Evolutionary conservation across 2,329 filamentous ascomycete species (phyloP), one percentile per base, ranked within the genome.

Genomic region (Fusarium euwallaceae): DNA sequence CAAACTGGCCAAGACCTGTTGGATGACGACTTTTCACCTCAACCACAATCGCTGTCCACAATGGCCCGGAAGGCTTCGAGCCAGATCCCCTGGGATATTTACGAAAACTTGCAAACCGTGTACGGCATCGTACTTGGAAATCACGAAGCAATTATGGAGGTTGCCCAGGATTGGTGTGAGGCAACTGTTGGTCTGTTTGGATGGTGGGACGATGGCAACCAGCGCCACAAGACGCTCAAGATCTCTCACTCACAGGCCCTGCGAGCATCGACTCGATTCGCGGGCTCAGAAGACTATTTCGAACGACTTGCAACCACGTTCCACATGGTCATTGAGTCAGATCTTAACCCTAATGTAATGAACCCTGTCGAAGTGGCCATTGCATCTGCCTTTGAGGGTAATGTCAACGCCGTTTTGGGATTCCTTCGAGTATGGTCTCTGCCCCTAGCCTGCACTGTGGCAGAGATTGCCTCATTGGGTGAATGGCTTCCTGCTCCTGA

Each of bases 131-230:
- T 97, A 2, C 88, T 97, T 6, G 95, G 96, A 39, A 90, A 93
- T 73, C 88, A 91, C 11, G 89, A 92, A 39, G 92, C 95, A 22
- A 94, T 98, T 62, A 86, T 97, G 70, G 89, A 92, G 56, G 90
- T 92, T 53, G 91, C 95, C 1, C 92, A 96, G 79, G 95, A 98
- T 82, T 98, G 96, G 96, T 91, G 96, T 61, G 96, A 98, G 84
- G 95, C 95, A 0, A 93, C 92, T 0, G 85, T 98, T 69, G 94
- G 92, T 2, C 85, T 98, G 60, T 92, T 95, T 36, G 92, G 93
- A 7, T 98, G 96, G 96, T 98, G 95, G 95, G 93, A 97, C 80
- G 94, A 97, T 70, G 89, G 90, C n/a, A 90, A 91, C 69, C 81
- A 81, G 73, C 86, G 82, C 60, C 83, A 82, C 69, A 86, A 84